Percentiles rank a stretch among this genome's conserved stretches.
phyloP scores from a whole-genome alignment of 192 early-diverging fungal species.

The Coemansia reversa region DNA sequence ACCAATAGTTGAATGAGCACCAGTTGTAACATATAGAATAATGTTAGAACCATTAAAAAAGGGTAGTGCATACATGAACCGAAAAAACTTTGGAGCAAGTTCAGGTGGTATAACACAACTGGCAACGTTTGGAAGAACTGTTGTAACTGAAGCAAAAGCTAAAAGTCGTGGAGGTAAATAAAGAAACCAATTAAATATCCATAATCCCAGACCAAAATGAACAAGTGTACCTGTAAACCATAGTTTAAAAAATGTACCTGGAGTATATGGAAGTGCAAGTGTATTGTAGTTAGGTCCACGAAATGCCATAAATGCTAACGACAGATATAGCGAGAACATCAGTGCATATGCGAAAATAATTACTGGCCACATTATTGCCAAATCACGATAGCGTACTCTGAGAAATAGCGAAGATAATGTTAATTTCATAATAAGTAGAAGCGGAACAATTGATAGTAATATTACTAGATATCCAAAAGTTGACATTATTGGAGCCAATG shows the following conservation, averaged over 20 bases:
- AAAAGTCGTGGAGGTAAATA: constrained; percentile 30
- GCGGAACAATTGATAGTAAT: constrained; percentile 12
- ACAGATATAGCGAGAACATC: constrained; percentile 12
- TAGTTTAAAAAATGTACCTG: constrained; percentile 30
- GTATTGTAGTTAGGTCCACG: constrained; percentile 11
- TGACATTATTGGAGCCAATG: constrained; percentile 17
- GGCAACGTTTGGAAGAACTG: constrained; percentile 36
- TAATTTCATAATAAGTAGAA: constrained; percentile 31
- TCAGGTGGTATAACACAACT: constrained; percentile 40
- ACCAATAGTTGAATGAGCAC: constrained; percentile 36
- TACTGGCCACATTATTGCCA: constrained; percentile 10
- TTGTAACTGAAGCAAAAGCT: constrained; percentile 14
- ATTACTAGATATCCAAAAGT: constrained; percentile 23
- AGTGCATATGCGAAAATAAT: constrained; percentile 6
- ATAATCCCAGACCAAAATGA: constrained; percentile 9
- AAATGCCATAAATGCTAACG: constrained; percentile 27
- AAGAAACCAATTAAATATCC: constrained; percentile 29
- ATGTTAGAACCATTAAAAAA: constrained; percentile 55
- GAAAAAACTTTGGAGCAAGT: constrained; percentile 46
- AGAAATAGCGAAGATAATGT: constrained; percentile 24
- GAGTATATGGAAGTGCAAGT: constrained; percentile 18
- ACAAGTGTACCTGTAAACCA: constrained; percentile 18
- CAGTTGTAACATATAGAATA: constrained; percentile 42
- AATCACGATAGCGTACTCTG: constrained; percentile 11
- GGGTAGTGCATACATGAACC: constrained; percentile 46